Conservation (phyloP, 148 eudicot genomes). For the Rhododendron ovatum region DNA sequence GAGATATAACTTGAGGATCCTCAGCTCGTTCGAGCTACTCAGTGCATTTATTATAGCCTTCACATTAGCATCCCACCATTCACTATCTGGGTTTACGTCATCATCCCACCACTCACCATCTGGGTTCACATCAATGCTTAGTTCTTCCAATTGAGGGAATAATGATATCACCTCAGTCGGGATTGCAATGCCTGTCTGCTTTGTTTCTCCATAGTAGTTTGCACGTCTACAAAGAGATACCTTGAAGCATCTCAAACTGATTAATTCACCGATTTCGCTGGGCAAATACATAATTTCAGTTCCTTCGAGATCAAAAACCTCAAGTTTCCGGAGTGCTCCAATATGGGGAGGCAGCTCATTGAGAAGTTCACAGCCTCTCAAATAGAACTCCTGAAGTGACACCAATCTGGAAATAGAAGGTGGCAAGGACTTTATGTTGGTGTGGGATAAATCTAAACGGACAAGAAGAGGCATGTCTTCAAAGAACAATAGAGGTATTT, state of each 20-base stretch:
- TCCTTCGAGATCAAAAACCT: neutral
- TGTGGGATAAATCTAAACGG: neutral
- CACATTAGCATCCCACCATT: too few species aligned
- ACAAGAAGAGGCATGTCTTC: neutral
- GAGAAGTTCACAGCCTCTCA: neutral
- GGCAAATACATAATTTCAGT: neutral
- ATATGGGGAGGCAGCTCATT: neutral
- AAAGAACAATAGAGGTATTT: neutral
- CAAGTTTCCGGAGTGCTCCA: neutral
- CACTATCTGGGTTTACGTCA: too few species aligned
- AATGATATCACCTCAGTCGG: neutral
- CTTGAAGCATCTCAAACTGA: neutral
- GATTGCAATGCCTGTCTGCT: neutral
- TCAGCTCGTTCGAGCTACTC: too few species aligned
- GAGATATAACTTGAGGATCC: too few species aligned
- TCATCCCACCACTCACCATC: neutral
- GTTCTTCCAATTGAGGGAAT: neutral
- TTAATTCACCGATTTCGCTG: neutral
- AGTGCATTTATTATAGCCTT: too few species aligned
- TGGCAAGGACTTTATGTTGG: neutral
- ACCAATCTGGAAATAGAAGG: too few species aligned
- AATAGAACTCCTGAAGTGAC: neutral
- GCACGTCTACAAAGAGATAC: neutral
- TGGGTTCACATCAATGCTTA: neutral
- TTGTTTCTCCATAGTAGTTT: neutral